These are phyloP conservation scores for Endothia cerciana DNA, from an alignment of 2,329 filamentous ascomycete species.

Conservation along the genomic window DNA sequence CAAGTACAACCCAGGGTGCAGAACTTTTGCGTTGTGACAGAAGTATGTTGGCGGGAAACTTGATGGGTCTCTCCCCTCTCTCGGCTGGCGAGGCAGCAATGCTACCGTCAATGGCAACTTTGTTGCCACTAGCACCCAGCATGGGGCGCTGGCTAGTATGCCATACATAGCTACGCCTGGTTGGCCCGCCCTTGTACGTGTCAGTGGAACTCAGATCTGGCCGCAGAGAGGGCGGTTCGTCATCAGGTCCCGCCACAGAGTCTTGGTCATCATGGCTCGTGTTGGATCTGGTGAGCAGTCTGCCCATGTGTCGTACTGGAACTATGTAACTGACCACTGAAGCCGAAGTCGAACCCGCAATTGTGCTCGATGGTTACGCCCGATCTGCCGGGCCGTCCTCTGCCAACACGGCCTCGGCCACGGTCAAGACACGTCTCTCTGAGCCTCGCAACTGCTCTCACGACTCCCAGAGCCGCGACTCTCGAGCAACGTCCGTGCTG, in stretches of 20 bases:
- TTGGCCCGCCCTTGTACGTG: background rate
- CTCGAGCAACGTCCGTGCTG: background rate
- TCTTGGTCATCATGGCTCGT: background rate
- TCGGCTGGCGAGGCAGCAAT: too few relatives aligned
- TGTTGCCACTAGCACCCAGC: background rate
- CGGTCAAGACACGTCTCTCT: background rate
- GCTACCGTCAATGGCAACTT: background rate
- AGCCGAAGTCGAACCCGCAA: background rate
- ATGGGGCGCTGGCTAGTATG: background rate
- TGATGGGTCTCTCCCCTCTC: too few relatives aligned
- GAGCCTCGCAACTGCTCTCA: background rate
- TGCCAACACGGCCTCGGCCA: background rate
- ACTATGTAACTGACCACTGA: conserved; percentile 40
- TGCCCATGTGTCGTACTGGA: conserved; percentile 27
- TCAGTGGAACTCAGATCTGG: background rate
- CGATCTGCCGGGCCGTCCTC: background rate
- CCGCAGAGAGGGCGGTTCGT: background rate
- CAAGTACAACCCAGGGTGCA: too few relatives aligned
- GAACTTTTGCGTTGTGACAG: too few relatives aligned
- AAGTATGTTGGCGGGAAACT: too few relatives aligned
- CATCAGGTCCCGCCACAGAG: background rate
- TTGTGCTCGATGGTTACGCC: background rate
- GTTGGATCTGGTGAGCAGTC: background rate
- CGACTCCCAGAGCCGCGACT: background rate
- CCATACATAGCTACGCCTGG: background rate